A percentile compares a stretch with the other conserved stretches of the same genome.
These are phyloP conservation scores for Lepiota subincarnata DNA, from an alignment of 768 basidiomycete species.

Conservation along the genomic window DNA sequence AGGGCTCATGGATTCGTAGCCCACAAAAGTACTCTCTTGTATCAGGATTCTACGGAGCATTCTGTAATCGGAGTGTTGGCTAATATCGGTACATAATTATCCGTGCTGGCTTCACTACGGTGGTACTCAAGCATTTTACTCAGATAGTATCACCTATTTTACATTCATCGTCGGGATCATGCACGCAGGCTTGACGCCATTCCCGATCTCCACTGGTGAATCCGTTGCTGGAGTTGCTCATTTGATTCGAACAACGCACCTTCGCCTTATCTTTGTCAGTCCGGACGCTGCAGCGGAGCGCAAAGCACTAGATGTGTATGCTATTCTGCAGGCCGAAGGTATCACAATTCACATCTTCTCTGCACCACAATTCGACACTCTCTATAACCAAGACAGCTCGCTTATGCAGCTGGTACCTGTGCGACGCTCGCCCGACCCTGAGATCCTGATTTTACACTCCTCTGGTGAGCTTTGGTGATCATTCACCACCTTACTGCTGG, in stretches of 20 bases:
- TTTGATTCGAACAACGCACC: slow-evolving; percentile 27
- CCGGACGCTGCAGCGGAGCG: slow-evolving; percentile 17
- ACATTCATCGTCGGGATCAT: slow-evolving; percentile 31
- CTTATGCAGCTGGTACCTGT: not conserved
- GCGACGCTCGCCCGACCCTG: not conserved
- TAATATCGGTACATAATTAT: not conserved
- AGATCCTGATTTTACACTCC: slow-evolving; percentile 17
- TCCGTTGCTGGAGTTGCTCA: slow-evolving; percentile 44
- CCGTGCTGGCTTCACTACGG: not conserved
- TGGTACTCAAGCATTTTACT: not conserved
- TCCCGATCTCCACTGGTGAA: slow-evolving; percentile 37
- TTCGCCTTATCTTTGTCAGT: slow-evolving; percentile 20
- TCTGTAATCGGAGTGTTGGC: not conserved
- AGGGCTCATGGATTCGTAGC: not conserved
- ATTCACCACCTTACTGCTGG: not conserved
- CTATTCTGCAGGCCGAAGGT: too few relatives aligned
- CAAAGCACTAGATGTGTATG: slow-evolving; percentile 15
- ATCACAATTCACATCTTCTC: not conserved
- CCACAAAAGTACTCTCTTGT: not conserved
- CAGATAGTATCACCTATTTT: slow-evolving; percentile 33
- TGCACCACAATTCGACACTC: slow-evolving; percentile 3
- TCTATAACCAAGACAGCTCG: not conserved
- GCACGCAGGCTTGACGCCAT: slow-evolving; percentile 33
- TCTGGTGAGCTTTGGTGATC: slow-evolving; percentile 15
- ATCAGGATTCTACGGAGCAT: not conserved